Base-by-base conservation (phyloP, 768 basidiomycete species). In the Calocera viscosa region DNA sequence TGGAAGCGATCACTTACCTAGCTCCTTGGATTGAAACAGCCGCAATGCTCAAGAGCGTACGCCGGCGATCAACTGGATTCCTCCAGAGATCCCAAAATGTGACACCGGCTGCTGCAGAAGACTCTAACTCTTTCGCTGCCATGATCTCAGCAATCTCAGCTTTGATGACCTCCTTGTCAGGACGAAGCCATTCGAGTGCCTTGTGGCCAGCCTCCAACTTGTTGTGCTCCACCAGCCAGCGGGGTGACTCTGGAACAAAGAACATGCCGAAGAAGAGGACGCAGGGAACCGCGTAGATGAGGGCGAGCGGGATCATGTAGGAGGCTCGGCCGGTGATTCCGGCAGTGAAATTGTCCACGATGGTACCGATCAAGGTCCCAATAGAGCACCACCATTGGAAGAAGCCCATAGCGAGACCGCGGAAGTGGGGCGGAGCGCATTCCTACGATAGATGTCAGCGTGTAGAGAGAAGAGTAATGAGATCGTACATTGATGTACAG, bases 281-380 rank as follows among this genome's bases (percentile, higher is more conserved):
- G 30, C 53, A 60, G 11, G 53, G 53, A 30, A 60, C 30, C 14
- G 53, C 53, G 30, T 60, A 60, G 53, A 60, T 60, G 30, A 60
- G 53, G 8, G 53, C 53, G 26, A 47, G 53, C 1, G 67, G 67
- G 49, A 64, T 38, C 28, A 43, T 64, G 49, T 60, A 66, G 19
- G 71, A 72, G 67, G 69, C 65, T 12, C 53, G 16, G 47, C 47
- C 53, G 47, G 32, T 24, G 63, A 60, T 60, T 26, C 11, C 16
- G 8, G 53, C 24, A 10, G 53, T 60, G 26, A 28, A 60, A 26
- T 60, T 60, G 30, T 60, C 53, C 5, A 60, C 53, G 53, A 60
- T 19, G 11, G 53, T 60, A 5, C 53, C 53, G 30, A 60, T 32
- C 26, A 60, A 8, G 26, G 5, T 28, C 30, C 53, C 53, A 16